Conservation (phyloP, 257 asterid genomes). For the Paraleonurus japonicus region DNA sequence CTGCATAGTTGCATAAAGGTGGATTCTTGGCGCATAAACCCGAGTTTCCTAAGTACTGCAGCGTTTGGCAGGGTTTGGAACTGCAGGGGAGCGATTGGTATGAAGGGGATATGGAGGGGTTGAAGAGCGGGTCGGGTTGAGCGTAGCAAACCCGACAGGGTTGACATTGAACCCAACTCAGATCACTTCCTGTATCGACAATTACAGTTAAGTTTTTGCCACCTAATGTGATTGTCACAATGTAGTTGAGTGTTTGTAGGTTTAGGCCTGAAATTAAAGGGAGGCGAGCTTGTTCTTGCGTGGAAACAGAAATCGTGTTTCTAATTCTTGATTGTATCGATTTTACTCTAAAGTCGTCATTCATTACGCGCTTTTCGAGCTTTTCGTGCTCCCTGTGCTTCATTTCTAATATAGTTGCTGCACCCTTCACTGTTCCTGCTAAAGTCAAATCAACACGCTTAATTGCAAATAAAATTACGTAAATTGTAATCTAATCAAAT, state of each 20-base stretch:
- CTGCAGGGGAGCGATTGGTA: slow-evolving; percentile 55
- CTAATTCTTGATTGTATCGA: slow-evolving; percentile 60
- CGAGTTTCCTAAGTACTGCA: slow-evolving; percentile 53
- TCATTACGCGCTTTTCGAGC: slow-evolving; percentile 33
- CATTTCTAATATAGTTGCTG: slow-evolving; percentile 73
- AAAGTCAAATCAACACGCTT: too few relatives aligned
- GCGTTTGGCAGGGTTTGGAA: slow-evolving; percentile 58
- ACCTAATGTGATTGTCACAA: slow-evolving; percentile 60
- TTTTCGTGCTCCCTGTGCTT: slow-evolving; percentile 47
- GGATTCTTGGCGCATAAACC: slow-evolving; percentile 48
- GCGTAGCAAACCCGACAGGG: slow-evolving; percentile 72
- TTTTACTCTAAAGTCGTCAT: slow-evolving; percentile 49
- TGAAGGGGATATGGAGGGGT: slow-evolving; percentile 58
- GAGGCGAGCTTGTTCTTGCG: slow-evolving; percentile 37
- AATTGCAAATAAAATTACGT: too few relatives aligned
- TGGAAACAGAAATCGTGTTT: slow-evolving; percentile 22
- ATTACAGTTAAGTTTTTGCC: slow-evolving; percentile 61
- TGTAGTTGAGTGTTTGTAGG: slow-evolving; percentile 80
- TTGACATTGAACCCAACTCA: slow-evolving; percentile 91
- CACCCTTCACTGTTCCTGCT: slow-evolving; percentile 66
- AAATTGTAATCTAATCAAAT: too few relatives aligned
- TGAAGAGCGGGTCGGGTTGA: slow-evolving; percentile 78
- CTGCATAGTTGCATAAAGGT: slow-evolving; percentile 50
- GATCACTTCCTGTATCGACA: slow-evolving; percentile 85
- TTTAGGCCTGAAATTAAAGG: slow-evolving; percentile 63